A percentile compares a stretch with the other conserved stretches of the same genome.
Conservation (phyloP, 768 basidiomycete species). For the Lentinula sp. region DNA sequence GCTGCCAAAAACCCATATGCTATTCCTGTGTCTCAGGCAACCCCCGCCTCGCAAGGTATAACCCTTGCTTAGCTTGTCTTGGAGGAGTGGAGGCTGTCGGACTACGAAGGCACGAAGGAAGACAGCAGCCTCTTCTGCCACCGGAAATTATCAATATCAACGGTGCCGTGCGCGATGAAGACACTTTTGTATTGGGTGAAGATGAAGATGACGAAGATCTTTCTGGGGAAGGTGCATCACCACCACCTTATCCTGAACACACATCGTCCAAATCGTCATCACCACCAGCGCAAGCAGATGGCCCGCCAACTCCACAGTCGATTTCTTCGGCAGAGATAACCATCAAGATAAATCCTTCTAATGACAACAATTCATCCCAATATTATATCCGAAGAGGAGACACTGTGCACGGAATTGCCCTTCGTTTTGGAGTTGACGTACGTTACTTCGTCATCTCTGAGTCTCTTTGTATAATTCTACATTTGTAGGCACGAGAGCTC, state of each 20-base stretch:
- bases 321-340: slow-evolving; percentile 5
- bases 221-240: slow-evolving; percentile 5
- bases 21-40: slow-evolving; percentile 49
- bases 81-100: slow-evolving; percentile 44
- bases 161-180: slow-evolving; percentile 53
- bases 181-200: slow-evolving; percentile 61
- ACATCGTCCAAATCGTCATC: neutral
- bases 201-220: slow-evolving; percentile 48
- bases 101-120: slow-evolving; percentile 5
- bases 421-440: slow-evolving; percentile 59
- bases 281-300: neutral
- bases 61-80: slow-evolving; percentile 69
- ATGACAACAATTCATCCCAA: slow-evolving; percentile 19
- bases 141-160: slow-evolving; percentile 31
- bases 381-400: slow-evolving; percentile 54
- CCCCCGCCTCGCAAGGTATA: slow-evolving; percentile 58
- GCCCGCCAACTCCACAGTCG: neutral
- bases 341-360: neutral
- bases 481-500: slow-evolving; percentile 44
- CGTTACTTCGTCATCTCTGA: slow-evolving; percentile 19
- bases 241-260: slow-evolving; percentile 2
- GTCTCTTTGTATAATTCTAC: neutral
- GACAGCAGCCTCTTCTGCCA: neutral
- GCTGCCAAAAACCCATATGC: slow-evolving; percentile 66
- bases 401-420: slow-evolving; percentile 58